A percentile compares a stretch with the other conserved stretches of the same genome.
Conservation (phyloP, 257 asterid genomes). For the Solanum pennellii region DNA sequence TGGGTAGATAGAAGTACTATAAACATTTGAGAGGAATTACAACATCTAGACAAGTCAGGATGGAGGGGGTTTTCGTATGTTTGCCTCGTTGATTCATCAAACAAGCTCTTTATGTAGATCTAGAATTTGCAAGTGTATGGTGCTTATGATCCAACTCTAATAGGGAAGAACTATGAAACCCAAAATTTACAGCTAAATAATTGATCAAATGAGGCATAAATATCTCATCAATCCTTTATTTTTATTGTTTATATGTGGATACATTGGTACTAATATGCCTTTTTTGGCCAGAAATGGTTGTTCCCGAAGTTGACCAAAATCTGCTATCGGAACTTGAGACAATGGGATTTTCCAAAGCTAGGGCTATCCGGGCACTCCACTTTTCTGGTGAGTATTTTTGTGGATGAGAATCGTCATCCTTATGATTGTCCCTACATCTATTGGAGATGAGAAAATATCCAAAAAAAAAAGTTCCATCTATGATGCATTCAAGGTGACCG, state of each 20-base stretch:
- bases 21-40: background rate
- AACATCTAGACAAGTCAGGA: background rate
- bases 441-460: background rate
- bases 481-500: background rate
- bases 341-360: conserved; percentile 83
- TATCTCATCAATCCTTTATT: background rate
- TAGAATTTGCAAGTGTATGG: background rate
- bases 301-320: conserved; percentile 81
- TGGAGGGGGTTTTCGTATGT: background rate
- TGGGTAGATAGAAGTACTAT: background rate
- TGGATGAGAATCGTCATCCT: background rate
- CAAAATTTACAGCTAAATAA: background rate
- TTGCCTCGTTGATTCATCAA: background rate
- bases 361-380: conserved; percentile 86
- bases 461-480: background rate
- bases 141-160: background rate
- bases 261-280: background rate
- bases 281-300: conserved; percentile 63
- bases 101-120: background rate
- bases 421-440: background rate
- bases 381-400: conserved; percentile 48
- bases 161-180: background rate
- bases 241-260: background rate
- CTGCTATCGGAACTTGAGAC: conserved; percentile 65
- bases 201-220: background rate